A percentile compares a stretch with the other conserved stretches of the same genome.
Conservation (phyloP, 2,329 filamentous ascomycete genomes). For the Zopfia rhizophila region DNA sequence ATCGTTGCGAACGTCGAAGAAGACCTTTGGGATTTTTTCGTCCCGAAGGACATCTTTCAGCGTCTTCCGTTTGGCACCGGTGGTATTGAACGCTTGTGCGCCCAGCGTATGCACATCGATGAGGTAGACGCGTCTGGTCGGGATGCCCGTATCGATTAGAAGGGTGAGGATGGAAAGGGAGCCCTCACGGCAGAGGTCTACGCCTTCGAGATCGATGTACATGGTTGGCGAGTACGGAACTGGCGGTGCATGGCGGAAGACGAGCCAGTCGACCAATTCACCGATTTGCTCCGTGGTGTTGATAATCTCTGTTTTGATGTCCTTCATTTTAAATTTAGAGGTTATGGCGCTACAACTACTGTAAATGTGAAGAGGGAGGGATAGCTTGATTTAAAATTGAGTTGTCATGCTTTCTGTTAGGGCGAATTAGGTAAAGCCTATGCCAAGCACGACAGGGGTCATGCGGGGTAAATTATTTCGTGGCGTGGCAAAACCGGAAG, state of each 20-base stretch:
- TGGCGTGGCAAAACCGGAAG: no score
- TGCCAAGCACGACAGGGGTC: no score
- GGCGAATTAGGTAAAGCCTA: no score
- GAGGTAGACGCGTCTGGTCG: slow-evolving; percentile 30
- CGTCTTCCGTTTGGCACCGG: slow-evolving; percentile 21
- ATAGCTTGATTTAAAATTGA: no score
- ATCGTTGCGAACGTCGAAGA: slow-evolving; percentile 43
- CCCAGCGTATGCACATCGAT: slow-evolving; percentile 43
- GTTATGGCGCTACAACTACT: no score
- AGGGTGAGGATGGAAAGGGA: slow-evolving; percentile 35
- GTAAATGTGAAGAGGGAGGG: no score
- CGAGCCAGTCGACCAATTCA: slow-evolving; percentile 34
- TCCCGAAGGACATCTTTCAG: slow-evolving; percentile 44
- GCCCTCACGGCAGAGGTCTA: slow-evolving; percentile 34
- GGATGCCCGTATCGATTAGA: slow-evolving; percentile 24
- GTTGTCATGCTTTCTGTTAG: no score
- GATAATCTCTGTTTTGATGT: slow-evolving; percentile 34
- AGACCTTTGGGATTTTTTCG: slow-evolving; percentile 33
- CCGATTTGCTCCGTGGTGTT: slow-evolving; percentile 32
- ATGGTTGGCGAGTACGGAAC: slow-evolving; percentile 15
- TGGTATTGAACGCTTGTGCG: slow-evolving; percentile 38
- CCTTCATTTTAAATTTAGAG: slow-evolving; percentile 21
- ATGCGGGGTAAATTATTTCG: no score
- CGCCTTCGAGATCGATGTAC: slow-evolving; percentile 38
- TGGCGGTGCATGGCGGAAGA: slow-evolving; percentile 32